These are phyloP conservation scores for Nemophila menziesii DNA, from an alignment of 257 asterid genomes.

Conservation along the genomic window DNA sequence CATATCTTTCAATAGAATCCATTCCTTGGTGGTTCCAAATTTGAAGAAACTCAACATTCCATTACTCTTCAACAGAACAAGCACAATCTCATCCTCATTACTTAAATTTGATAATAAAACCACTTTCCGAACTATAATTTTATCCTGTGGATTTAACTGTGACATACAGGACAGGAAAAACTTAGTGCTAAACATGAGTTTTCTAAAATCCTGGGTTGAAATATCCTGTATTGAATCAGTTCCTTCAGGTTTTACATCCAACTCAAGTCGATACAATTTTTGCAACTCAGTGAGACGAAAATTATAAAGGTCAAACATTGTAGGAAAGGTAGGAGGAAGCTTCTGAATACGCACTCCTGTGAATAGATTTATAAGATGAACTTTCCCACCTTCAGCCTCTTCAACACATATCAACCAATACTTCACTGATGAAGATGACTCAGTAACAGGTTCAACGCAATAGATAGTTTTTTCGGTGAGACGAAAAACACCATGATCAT, in stretches of 20 bases:
- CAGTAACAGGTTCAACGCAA: not conserved
- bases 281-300: not conserved
- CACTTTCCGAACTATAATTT: too few species aligned
- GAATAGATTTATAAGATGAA: not conserved
- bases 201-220: too few species aligned
- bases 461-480: conserved; percentile 5
- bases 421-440: not conserved
- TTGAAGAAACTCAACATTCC: too few species aligned
- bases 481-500: not conserved
- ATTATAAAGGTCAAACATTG: not conserved
- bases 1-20: not conserved
- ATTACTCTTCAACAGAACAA: too few species aligned
- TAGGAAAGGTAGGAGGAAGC: not conserved
- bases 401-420: not conserved
- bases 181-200: too few species aligned
- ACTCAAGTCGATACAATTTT: not conserved
- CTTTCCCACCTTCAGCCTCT: conserved; percentile 5
- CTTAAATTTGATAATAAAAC: too few species aligned
- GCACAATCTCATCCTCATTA: too few species aligned
- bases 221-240: too few species aligned
- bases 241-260: not conserved
- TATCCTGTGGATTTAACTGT: too few species aligned
- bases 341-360: not conserved
- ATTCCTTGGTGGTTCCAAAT: not conserved
- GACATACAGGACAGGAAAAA: too few species aligned